These are phyloP conservation scores for Blastobotrys elegans DNA, from an alignment of 1,139 yeast genomes.

Conservation along the genomic window DNA sequence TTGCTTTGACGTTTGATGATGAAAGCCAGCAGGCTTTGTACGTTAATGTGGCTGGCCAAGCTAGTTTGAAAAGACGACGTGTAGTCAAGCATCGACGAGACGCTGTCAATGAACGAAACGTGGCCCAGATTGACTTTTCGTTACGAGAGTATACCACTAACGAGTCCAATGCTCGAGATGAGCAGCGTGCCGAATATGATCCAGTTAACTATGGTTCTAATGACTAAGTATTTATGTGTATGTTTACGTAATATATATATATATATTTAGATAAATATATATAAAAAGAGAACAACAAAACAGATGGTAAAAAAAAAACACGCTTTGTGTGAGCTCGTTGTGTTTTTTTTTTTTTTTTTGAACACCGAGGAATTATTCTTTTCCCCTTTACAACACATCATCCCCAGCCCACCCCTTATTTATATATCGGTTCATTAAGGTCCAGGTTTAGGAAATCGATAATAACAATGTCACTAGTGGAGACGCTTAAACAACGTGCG, in stretches of 20 bases:
- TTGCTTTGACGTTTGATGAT: constrained; percentile 48
- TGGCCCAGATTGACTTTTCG: constrained; percentile 49
- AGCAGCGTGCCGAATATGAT: constrained; percentile 62
- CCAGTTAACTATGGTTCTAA: constrained; percentile 45
- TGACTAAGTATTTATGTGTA: not conserved
- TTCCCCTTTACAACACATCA: constrained; percentile 1
- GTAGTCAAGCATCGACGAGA: constrained; percentile 50
- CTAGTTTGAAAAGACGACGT: constrained; percentile 81
- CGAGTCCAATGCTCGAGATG: constrained; percentile 66
- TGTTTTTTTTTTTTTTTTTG: too few species aligned
- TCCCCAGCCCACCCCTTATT: constrained; percentile 1
- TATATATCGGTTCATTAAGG: not conserved
- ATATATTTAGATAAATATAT: not conserved
- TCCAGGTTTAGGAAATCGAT: not conserved
- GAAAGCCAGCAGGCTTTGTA: constrained; percentile 62
- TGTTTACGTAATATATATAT: not conserved
- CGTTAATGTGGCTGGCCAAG: constrained; percentile 71
- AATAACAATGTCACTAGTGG: constrained; percentile 19
- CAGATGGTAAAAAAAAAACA: too few species aligned
- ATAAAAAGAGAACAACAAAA: not conserved
- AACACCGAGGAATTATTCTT: not conserved
- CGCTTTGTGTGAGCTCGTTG: too few species aligned
- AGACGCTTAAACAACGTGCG: constrained; percentile 23
- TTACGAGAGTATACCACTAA: constrained; percentile 70
- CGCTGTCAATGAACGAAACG: constrained; percentile 44